These are phyloP conservation scores for Pestalotiopsis sp. DNA, from an alignment of 2,329 filamentous ascomycete species.

Conservation along the genomic window DNA sequence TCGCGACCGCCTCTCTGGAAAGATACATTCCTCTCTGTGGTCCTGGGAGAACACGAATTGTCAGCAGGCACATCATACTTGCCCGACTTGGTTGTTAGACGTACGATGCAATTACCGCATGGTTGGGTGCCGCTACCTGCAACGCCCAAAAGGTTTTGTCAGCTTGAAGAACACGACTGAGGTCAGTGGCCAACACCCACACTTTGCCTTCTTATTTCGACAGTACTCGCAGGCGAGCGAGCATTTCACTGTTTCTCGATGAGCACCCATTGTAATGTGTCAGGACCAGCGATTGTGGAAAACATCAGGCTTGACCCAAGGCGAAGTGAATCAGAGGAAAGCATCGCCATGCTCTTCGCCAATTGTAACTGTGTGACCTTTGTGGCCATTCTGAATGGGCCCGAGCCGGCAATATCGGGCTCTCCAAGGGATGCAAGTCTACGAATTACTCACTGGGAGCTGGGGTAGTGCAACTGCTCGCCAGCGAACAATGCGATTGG, in stretches of 20 bases:
- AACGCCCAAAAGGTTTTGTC: neutral
- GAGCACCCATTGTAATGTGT: neutral
- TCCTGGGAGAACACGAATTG: neutral
- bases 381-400: neutral
- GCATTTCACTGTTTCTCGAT: neutral
- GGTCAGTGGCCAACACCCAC: neutral
- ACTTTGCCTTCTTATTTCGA: neutral
- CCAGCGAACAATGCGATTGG: neutral
- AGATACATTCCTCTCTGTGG: neutral
- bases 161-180: neutral
- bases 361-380: neutral
- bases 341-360: neutral
- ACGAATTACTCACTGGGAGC: neutral
- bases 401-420: neutral
- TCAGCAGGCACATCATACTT: neutral
- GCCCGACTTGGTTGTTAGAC: neutral
- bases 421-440: neutral
- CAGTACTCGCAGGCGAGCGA: neutral
- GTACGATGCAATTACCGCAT: neutral
- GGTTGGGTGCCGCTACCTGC: neutral
- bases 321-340: neutral
- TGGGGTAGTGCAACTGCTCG: neutral
- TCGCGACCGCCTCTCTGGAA: neutral
- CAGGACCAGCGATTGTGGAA: neutral
- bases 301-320: neutral